Evolutionary conservation across 2,329 filamentous ascomycete genomes (phyloP).

Genomic region (Xylaria sp.): DNA sequence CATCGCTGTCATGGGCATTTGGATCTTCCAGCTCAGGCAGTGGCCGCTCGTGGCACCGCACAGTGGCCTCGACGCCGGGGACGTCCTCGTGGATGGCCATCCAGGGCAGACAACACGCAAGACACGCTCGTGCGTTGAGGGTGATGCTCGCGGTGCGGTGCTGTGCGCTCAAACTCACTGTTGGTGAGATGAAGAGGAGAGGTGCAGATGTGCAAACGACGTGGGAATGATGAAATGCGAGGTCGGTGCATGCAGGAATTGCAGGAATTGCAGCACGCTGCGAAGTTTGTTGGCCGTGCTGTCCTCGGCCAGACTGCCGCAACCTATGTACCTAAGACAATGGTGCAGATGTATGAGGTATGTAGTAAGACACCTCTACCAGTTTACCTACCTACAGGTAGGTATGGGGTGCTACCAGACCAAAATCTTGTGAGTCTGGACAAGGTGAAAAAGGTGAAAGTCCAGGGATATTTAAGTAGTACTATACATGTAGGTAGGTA

Average conservation of each 20-base stretch:
- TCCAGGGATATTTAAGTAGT: no score
- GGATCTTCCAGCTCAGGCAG: slow-evolving; percentile 44
- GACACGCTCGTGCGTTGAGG: neutral
- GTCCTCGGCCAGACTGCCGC: neutral
- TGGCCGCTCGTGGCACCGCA: slow-evolving; percentile 37
- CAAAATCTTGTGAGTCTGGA: no score
- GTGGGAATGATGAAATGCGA: neutral
- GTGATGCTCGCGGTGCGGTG: neutral
- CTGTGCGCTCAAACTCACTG: neutral
- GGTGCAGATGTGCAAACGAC: neutral
- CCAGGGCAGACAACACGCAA: neutral
- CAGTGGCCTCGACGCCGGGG: slow-evolving; percentile 42
- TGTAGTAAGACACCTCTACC: no score
- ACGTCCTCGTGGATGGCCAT: slow-evolving; percentile 46
- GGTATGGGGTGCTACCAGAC: no score
- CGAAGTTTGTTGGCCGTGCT: neutral
- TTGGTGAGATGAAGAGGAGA: neutral
- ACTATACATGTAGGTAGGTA: no score
- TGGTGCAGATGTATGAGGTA: no score
- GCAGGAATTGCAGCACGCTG: neutral
- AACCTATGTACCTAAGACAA: no score
- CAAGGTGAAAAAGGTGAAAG: no score
- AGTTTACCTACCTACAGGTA: no score
- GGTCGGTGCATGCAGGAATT: neutral
- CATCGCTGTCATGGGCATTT: slow-evolving; percentile 30